Evolutionary conservation across 768 basidiomycete genomes (phyloP), one percentile per base, ranked within the genome.

Genomic region (Steccherinum ochraceum): DNA sequence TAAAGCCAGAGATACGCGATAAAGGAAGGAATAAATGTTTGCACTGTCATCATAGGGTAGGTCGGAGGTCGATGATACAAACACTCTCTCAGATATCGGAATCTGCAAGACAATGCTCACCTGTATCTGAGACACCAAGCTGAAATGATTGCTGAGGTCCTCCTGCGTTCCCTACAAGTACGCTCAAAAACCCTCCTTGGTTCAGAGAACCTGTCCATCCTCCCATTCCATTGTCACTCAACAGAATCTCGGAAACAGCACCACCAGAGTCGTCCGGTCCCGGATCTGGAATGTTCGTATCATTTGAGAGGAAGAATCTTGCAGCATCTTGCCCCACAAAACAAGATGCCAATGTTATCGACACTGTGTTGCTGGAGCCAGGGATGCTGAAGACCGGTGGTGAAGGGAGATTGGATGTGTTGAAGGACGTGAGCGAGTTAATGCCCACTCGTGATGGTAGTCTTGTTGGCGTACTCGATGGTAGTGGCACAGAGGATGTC

Each of bases 291-390:
- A 62, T 60, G 7, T 69, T 54, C 10, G 68, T 71, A 50, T 67
- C 69, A 56, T 83, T 87, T 0, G 78, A 76, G 3, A 89, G 58
- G 54, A 84, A 80, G 56, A 89, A 83, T 13, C 75, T 72, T 5
- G 81, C 77, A 0, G 69, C 52, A 21, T 56, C 57, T 11, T 59
- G 52, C 12, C 46, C 26, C 10, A 24, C 40, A 0, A 61, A 56
- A 47, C 70, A 71, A 7, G 70, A 49, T 16, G 69, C 69, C 11
- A 71, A 52, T 7, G 69, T 67, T 12, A 72, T 48, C 5, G 61
- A 62, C 23, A 70, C 30, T 4, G 56, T 50, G n/a, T 61, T 50
- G 3, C 52, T 5, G n/a, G 62, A 50, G 0, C 57, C 23, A 0
- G 68, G 69, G 2, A 71, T 52, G 1, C 57, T 40, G 51, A 65